Evolutionary conservation across 345 rosid genomes (phyloP).

Genomic region (Eucalyptus curtisii): DNA sequence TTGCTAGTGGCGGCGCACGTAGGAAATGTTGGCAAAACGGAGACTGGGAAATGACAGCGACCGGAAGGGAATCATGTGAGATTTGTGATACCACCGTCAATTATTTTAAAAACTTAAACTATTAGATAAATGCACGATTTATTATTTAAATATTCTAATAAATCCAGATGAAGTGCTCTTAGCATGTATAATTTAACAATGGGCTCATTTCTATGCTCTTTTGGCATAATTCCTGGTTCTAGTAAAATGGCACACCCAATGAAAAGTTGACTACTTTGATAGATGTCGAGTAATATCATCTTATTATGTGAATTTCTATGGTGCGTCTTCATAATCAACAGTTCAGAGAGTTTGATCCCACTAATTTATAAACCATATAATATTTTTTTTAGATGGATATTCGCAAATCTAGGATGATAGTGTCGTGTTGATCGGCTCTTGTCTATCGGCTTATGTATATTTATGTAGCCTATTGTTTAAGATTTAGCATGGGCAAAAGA

Average conservation of each 20-base stretch:
- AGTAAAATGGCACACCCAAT: background rate
- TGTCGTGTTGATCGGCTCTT: background rate
- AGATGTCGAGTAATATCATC: background rate
- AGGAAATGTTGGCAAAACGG: no score
- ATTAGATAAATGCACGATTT: rapidly evolving
- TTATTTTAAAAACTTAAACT: no score
- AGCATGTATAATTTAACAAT: background rate
- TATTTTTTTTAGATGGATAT: background rate
- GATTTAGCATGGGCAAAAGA: background rate
- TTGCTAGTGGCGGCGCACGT: no score
- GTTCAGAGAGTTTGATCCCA: background rate
- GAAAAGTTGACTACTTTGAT: background rate
- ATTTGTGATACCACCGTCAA: rapidly evolving
- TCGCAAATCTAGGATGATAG: background rate
- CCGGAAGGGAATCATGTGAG: no score
- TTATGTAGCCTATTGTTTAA: background rate
- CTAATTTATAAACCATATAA: background rate
- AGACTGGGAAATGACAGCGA: no score
- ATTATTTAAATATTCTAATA: no score
- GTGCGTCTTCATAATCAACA: background rate
- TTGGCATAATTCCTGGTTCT: background rate
- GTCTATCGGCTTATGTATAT: no score
- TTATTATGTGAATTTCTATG: no score
- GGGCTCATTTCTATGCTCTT: background rate
- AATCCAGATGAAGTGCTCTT: background rate